Base-by-base conservation (phyloP, 1,284 basidiomycete species). In the Melanopsichium pennsylvanicum region DNA sequence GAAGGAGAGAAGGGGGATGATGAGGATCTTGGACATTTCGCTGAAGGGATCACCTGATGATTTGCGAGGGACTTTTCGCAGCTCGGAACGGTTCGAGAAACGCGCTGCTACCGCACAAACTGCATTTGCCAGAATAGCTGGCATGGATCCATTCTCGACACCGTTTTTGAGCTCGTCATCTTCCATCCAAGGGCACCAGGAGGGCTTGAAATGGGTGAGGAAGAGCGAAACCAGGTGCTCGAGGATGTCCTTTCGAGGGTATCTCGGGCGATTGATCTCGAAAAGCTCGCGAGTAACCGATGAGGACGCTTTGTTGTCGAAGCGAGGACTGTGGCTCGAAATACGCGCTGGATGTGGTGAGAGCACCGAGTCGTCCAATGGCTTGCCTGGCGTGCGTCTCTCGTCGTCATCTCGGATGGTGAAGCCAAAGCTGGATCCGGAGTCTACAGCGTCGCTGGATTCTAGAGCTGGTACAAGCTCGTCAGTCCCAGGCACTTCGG, bases 11-110 rank as follows among this genome's bases (percentile, higher is more conserved):
- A 75, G 67, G 19, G 73, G 73, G n/a, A 75, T 68, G 43, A 75
- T 60, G 34, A 75, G 64, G 18, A 71, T 66, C 58, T 75, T 75
- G 44, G 73, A 68, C 73, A 75, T 75, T 42, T 75, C 73, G 59
- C 67, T 70, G 49, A 75, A 75, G 0, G 68, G 55, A 33, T 75
- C 73, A 26, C 73, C 71, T 2, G 62, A 60, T n/a, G 61, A 57
- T 46, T 71, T 74, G 39, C 69, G 56, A 11, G 71, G 41, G 21
- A 46, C 62, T n/a, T 64, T 59, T 19, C 52, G 42, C 5, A 75
- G 68, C 33, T 75, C 73, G 5, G 56, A 34, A 8, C 63, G 64
- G 45, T 70, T 43, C 5, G 68, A 71, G 49, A 75, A 75, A 18
- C 73, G 59, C 1, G 73, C 73, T 11, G 73, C 61, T 6, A 75